Conservation (phyloP, 1,284 basidiomycete species). For the Dichomitus squalens region DNA sequence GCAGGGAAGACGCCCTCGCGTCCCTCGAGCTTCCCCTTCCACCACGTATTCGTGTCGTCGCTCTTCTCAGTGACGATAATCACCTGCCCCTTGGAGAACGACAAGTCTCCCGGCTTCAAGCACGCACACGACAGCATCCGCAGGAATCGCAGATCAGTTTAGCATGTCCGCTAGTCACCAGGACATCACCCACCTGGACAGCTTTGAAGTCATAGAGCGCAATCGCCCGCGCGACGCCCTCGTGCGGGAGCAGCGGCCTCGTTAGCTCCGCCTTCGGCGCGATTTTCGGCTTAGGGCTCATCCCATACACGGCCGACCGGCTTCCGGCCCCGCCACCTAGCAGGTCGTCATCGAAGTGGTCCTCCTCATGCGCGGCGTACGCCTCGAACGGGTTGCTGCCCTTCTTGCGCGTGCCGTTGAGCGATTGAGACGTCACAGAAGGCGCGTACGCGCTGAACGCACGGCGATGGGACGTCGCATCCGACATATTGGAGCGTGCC, state of each 20-base stretch:
- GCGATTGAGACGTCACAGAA: background rate
- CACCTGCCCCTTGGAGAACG: conserved; percentile 84
- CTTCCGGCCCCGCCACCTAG: conserved; percentile 16
- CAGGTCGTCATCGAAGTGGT: conserved; percentile 28
- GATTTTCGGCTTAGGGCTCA: conserved; percentile 36
- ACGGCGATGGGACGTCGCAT: conserved; percentile 37
- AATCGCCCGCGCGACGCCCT: conserved; percentile 74
- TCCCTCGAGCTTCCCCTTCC: conserved; percentile 56
- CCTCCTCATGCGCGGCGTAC: conserved; percentile 6
- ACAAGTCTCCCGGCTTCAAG: conserved; percentile 75
- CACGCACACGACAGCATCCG: background rate
- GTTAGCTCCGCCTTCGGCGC: conserved; percentile 52
- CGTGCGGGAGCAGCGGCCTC: conserved; percentile 48
- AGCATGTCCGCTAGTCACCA: too few species aligned
- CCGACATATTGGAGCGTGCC: conserved; percentile 28
- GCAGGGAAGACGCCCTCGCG: conserved; percentile 55
- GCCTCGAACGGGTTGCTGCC: conserved; percentile 31
- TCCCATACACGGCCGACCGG: conserved; percentile 13
- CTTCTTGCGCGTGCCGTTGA: background rate
- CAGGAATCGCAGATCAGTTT: background rate
- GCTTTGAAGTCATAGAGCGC: conserved; percentile 81
- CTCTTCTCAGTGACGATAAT: conserved; percentile 78
- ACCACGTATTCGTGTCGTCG: conserved; percentile 82
- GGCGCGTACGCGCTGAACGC: conserved; percentile 40
- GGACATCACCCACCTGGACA: conserved; percentile 51